Evolutionary conservation across 805 yeast genomes (phyloP), one percentile per base, ranked within the genome.

Genomic region (Lipomyces oligophaga): DNA sequence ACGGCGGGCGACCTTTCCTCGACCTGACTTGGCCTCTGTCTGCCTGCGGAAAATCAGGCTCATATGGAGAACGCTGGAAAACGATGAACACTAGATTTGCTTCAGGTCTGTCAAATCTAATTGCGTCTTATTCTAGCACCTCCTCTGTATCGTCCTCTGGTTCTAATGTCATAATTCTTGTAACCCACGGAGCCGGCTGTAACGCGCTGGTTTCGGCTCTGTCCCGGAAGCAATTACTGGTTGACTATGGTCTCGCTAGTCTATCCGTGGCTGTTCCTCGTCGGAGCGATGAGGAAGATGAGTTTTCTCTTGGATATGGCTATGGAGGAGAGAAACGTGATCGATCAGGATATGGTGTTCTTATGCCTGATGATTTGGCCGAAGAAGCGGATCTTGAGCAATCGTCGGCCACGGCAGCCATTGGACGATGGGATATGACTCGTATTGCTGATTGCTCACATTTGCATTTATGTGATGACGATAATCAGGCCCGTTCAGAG

Each of bases 171-270:
- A 43, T 65, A 8, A 41, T 66, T 2, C 43, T 66, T 6, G 70
- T 67, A 8, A 63, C 71, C 19, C 71, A 67, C 42, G 71, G 71
- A 3, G 69, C 71, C 4, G 63, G 67, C 2, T 63, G 69, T 49
- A 68, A 67, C 33, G 62, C 71, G 3, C 48, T 67, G 32, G 56
- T 67, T n/a, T 68, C 67, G 8, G 58, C 55, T 5, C 37, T 67
- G 15, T 45, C 58, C 7, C 54, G 58, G 31, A 57, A 52, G 43
- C 69, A 71, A 2, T 52, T 63, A 34, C 57, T 67, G 37, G 49
- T 54, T 22, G 57, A 63, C 24, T 54, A 66, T 21, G 61, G 60
- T 5, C 55, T 63, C 20, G 67, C 61, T 10, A 52, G 58, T 22
- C 34, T 57, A 28, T 40, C 60, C 3, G 54, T 57, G 13, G 60